Conservation (phyloP, 2,329 filamentous ascomycete genomes). For the Trichocomaceae sp. region DNA sequence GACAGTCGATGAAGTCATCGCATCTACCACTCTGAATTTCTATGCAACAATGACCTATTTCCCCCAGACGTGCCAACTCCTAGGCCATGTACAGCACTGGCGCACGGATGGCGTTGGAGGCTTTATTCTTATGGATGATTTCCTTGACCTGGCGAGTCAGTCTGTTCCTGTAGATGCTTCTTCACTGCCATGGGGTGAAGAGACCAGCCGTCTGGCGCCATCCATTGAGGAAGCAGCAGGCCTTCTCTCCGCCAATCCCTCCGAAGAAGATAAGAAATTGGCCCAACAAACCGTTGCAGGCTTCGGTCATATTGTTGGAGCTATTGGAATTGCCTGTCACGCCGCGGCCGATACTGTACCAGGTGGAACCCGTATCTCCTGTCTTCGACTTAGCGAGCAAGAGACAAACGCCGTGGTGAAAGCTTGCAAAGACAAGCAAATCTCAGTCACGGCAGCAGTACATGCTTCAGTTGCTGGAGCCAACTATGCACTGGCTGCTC, state of each 20-base stretch:
- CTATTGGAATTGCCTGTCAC: conserved; percentile 19
- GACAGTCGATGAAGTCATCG: conserved; percentile 12
- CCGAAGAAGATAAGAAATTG: conserved; percentile 12
- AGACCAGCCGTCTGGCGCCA: conserved; percentile 19
- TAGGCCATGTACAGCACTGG: conserved; percentile 10
- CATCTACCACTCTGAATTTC: conserved; percentile 6
- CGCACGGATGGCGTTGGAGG: conserved; percentile 12
- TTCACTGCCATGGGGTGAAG: conserved; percentile 23
- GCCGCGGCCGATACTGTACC: conserved; percentile 17
- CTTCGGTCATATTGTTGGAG: conserved; percentile 16
- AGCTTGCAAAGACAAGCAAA: conserved; percentile 13
- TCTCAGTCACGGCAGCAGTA: conserved; percentile 26
- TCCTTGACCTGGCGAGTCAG: conserved; percentile 16
- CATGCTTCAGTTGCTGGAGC: conserved; percentile 27
- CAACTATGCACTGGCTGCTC: conserved; percentile 21
- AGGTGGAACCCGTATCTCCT: conserved; percentile 16
- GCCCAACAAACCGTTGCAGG: conserved; percentile 15
- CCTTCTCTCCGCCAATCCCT: conserved; percentile 8
- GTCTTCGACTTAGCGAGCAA: conserved; percentile 13
- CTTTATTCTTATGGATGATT: conserved; percentile 19
- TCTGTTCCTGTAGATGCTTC: conserved; percentile 17
- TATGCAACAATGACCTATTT: conserved; percentile 15
- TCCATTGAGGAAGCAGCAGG: conserved; percentile 20
- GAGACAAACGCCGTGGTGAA: conserved; percentile 18
- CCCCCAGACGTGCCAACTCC: conserved; percentile 1